phyloP scores from a whole-genome alignment of 2,329 filamentous ascomycete genomes.

The Bimuria novae-zelandiae region DNA sequence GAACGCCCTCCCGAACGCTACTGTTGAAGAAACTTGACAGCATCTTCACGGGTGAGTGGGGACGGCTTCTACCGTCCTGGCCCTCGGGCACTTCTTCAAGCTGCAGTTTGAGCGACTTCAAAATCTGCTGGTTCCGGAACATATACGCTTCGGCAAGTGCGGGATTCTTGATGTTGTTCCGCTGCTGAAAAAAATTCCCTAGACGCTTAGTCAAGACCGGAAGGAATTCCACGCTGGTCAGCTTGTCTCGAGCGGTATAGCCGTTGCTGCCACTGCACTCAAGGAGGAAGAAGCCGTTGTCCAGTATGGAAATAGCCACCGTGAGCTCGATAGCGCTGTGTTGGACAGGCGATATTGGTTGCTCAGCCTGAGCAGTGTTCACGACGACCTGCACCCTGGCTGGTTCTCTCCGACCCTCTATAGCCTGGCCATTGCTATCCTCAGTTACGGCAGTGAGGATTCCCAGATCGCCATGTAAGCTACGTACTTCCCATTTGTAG shows the following conservation, averaged over 20 bases:
- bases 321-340: constrained; percentile 69
- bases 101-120: constrained; percentile 70
- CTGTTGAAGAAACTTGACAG: constrained; percentile 79
- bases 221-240: constrained; percentile 73
- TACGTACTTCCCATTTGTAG: constrained; percentile 78
- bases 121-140: constrained; percentile 75
- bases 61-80: constrained; percentile 64
- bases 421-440: constrained; percentile 65
- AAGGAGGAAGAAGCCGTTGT: constrained; percentile 61
- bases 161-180: constrained; percentile 70
- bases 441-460: constrained; percentile 72
- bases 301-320: constrained; percentile 62
- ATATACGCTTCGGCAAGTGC: constrained; percentile 70
- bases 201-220: constrained; percentile 75
- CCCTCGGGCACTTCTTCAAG: constrained; percentile 63
- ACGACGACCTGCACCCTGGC: constrained; percentile 74
- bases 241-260: constrained; percentile 72
- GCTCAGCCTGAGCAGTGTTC: constrained; percentile 69
- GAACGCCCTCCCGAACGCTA: constrained; percentile 50
- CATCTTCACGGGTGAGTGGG: constrained; percentile 87
- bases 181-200: constrained; percentile 70
- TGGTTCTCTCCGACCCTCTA: constrained; percentile 68
- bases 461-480: constrained; percentile 60
- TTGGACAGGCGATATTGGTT: constrained; percentile 51
- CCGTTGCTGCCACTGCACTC: constrained; percentile 70